Conservation (phyloP, 257 asterid species). For the Lavandula angustifolia region DNA sequence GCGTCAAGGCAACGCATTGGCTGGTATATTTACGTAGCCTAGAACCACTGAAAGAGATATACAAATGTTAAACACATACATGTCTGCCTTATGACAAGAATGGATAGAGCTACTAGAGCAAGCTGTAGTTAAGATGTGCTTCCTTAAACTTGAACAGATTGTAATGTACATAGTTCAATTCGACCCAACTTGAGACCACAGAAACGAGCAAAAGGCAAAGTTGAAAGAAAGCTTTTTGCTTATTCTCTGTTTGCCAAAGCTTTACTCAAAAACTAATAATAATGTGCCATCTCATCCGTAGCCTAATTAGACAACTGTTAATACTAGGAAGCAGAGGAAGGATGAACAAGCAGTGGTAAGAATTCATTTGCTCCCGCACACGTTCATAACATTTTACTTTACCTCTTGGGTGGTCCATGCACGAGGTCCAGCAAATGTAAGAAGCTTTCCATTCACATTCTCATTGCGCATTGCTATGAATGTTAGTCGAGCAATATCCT, state of each 20-base stretch:
- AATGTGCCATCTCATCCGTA: neutral
- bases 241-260: neutral
- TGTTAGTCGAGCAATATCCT: constrained; percentile 95
- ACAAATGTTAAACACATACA: neutral
- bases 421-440: constrained; percentile 97
- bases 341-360: neutral
- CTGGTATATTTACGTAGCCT: neutral
- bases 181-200: neutral
- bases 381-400: constrained; percentile 28
- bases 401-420: constrained; percentile 99
- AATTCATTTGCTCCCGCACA: neutral
- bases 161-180: neutral
- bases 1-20: constrained; percentile 6
- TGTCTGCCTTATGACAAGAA: neutral
- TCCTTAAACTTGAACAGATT: neutral
- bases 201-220: neutral
- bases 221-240: neutral
- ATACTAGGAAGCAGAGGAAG: neutral
- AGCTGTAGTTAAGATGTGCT: constrained; percentile 2
- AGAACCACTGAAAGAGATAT: neutral
- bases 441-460: constrained; percentile 76
- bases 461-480: constrained; percentile 92
- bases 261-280: constrained; percentile 2
- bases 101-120: neutral
- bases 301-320: neutral